Evolutionary conservation across 345 rosid species (phyloP).

Genomic region (Populus deltoides): DNA sequence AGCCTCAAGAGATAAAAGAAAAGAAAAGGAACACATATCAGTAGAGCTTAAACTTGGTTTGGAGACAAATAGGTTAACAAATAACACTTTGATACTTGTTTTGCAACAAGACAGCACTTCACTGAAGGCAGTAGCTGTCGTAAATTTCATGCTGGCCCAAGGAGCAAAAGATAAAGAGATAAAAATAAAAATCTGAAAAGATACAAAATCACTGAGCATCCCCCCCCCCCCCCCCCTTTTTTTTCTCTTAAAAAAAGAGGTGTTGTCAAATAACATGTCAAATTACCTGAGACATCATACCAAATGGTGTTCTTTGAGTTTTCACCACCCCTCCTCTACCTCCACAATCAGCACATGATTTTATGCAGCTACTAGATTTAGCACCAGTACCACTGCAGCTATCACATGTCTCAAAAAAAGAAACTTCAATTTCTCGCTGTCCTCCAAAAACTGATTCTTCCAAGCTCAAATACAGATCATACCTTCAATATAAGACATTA

Average conservation of each 20-base stretch:
- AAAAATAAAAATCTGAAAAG: too few species aligned
- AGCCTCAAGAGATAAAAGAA: too few species aligned
- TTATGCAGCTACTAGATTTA: slow-evolving; percentile 52
- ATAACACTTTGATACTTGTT: neutral
- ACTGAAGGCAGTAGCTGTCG: too few species aligned
- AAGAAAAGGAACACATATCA: too few species aligned
- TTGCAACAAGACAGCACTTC: neutral
- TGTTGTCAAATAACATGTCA: slow-evolving; percentile 42
- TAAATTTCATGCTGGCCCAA: too few species aligned
- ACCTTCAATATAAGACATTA: slow-evolving; percentile 39
- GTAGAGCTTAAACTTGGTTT: neutral
- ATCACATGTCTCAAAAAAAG: slow-evolving; percentile 65
- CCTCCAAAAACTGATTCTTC: slow-evolving; percentile 89
- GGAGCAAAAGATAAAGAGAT: too few species aligned
- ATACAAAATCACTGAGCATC: too few species aligned
- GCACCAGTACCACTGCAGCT: slow-evolving; percentile 85
- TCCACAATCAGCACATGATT: slow-evolving; percentile 63
- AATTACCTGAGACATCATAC: slow-evolving; percentile 79
- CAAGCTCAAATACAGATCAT: slow-evolving; percentile 68
- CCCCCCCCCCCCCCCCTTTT: too few species aligned
- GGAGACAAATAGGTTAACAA: neutral
- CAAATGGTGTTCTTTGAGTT: slow-evolving; percentile 83
- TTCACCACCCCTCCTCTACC: slow-evolving; percentile 77
- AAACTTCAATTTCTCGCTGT: slow-evolving; percentile 57
- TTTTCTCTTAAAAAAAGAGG: too few species aligned